These are phyloP conservation scores for Ceratocystis huliohia DNA, from an alignment of 2,329 filamentous ascomycete genomes.

Conservation along the genomic window DNA sequence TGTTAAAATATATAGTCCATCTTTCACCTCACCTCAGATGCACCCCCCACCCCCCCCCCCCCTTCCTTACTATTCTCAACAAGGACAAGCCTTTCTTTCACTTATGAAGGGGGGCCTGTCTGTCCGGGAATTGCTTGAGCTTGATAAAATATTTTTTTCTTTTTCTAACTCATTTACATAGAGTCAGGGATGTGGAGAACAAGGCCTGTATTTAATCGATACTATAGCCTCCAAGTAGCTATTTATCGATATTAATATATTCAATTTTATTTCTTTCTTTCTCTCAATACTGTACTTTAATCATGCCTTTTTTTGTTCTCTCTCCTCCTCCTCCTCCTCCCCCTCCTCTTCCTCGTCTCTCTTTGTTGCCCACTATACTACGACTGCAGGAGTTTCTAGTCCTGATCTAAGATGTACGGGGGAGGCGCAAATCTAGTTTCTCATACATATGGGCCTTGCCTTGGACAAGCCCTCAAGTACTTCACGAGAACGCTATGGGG, in stretches of 20 bases:
- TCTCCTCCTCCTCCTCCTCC: not conserved
- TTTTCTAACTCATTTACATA: not conserved
- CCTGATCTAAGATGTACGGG: conserved; percentile 2
- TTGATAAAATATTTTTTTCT: not conserved
- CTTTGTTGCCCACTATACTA: not conserved
- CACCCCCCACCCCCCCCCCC: not conserved
- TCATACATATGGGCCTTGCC: not conserved
- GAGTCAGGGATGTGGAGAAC: not conserved
- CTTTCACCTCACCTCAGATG: not conserved
- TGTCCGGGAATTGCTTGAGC: not conserved
- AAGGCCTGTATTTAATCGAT: not conserved
- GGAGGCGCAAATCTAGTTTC: not conserved
- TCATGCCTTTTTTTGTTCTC: not conserved
- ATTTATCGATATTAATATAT: not conserved
- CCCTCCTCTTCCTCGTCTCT: not conserved
- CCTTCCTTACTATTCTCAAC: not conserved
- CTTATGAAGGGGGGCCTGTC: not conserved
- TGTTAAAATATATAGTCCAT: conserved; percentile 5
- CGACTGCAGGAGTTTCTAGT: not conserved
- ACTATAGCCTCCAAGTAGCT: not conserved
- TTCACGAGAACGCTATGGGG: not conserved
- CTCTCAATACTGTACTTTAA: not conserved
- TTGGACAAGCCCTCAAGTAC: not conserved
- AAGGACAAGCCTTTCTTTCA: not conserved
- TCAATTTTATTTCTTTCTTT: not conserved